Base-by-base conservation (phyloP, 179 eudicot genomes). In the Vitellaria paradoxa region DNA sequence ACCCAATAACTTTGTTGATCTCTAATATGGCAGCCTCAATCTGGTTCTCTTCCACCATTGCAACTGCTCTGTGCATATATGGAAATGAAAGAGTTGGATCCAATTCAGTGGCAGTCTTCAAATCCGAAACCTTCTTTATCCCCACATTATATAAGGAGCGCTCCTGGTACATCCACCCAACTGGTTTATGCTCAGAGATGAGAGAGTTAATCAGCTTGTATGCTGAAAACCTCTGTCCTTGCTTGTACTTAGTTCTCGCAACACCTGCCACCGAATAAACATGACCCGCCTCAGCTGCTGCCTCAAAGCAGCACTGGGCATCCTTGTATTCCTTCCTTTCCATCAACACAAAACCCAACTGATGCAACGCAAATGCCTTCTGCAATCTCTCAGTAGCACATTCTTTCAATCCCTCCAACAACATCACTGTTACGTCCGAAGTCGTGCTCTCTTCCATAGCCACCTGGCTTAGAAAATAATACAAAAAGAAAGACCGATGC, bases 401-500 rank as follows among this genome's bases (percentile, higher is more conserved):
- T 56, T 86, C 91, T 73, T 83, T 89, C 82, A 90, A 77, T 70
- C 95, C 83, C 82, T 96, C 94, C 78, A 91, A 78, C 57, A 91
- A 79, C 92, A 89, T 86, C 0, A 93, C 86, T 6, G 88, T 89
- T 1, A 83, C 81, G 77, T 91, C 83, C 47, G 93, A 91, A 56
- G 74, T 86, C 86, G 85, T 82, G 61, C 88, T 91, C 73, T 91
- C 91, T 80, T 93, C 98, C 75, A 86, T 85, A 9, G 98, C 91
- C 30, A 92, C 89, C 76, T 91, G 97, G 76, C 92, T 93, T 67
- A 96, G 88, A 65, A 91, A 96, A 81, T 84, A 87, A 75, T 91
- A 96, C 79, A 96, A 86, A 50, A 84, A 76, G 73, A 95, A 95
- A 13, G 99, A 90, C 76, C 84, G 88, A 82, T 93, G 93, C 55